These are phyloP conservation scores for Boletus subparvulus DNA, from an alignment of 768 basidiomycete species.

Conservation along the genomic window DNA sequence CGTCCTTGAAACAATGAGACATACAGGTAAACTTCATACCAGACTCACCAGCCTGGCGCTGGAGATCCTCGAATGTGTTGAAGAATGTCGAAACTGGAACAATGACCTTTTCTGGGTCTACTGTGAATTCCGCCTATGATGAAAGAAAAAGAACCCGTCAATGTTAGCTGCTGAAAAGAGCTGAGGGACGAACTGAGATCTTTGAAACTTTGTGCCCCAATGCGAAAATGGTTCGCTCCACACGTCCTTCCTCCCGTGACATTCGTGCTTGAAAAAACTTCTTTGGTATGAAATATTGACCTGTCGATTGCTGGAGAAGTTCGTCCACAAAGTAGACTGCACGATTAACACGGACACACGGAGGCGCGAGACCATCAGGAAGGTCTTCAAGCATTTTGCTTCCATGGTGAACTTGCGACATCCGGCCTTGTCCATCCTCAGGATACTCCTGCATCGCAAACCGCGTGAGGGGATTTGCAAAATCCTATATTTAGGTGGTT, in stretches of 20 bases:
- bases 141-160: too few relatives aligned
- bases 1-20: background rate
- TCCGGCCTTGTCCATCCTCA: constrained; percentile 14
- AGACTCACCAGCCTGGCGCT: background rate
- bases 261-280: constrained; percentile 10
- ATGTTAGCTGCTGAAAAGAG: background rate
- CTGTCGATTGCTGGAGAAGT: constrained; percentile 5
- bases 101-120: constrained; percentile 4
- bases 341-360: constrained; percentile 14
- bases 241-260: background rate
- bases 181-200: background rate
- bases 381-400: constrained; percentile 32
- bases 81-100: constrained; percentile 6
- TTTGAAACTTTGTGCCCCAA: background rate
- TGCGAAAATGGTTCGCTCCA: background rate
- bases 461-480: constrained; percentile 23
- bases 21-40: constrained; percentile 3
- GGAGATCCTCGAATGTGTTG: constrained; percentile 8
- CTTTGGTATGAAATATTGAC: constrained; percentile 12
- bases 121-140: constrained; percentile 1
- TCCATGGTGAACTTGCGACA: constrained; percentile 28
- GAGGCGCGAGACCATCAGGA: constrained; percentile 23
- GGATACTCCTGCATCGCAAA: constrained; percentile 31
- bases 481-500: constrained; percentile 4
- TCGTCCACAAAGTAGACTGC: constrained; percentile 27